These are phyloP conservation scores for Persicaria maculosa DNA, from an alignment of 148 eudicot species.

Conservation along the genomic window DNA sequence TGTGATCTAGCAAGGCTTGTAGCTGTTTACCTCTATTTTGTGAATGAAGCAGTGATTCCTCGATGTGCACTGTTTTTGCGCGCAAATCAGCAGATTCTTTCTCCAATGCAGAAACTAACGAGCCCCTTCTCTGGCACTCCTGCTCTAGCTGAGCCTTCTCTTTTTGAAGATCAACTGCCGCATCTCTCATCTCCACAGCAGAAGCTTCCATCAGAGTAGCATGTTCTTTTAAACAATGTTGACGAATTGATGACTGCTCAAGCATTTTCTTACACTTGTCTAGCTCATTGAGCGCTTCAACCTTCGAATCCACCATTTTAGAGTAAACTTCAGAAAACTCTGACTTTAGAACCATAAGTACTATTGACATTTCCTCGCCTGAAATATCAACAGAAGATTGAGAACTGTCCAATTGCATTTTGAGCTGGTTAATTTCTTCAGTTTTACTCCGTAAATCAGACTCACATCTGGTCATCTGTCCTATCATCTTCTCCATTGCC, in stretches of 20 bases:
- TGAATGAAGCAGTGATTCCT: constrained; percentile 19
- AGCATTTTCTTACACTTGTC: constrained; percentile 32
- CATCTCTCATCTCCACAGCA: constrained; percentile 24
- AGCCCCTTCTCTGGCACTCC: constrained; percentile 25
- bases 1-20: constrained; percentile 29
- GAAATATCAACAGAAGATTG: constrained; percentile 42
- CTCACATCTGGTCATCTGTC: constrained; percentile 27
- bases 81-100: constrained; percentile 17
- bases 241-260: constrained; percentile 38
- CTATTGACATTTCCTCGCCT: constrained; percentile 40
- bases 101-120: constrained; percentile 21
- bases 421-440: constrained; percentile 35
- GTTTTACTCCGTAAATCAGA: constrained; percentile 34
- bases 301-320: constrained; percentile 26
- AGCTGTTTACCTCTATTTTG: constrained; percentile 26
- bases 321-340: constrained; percentile 39
- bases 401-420: constrained; percentile 43
- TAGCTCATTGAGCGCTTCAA: constrained; percentile 28
- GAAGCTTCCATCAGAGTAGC: constrained; percentile 43
- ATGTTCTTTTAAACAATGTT: constrained; percentile 37
- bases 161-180: constrained; percentile 22
- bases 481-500: constrained; percentile 38
- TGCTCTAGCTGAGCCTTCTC: constrained; percentile 31
- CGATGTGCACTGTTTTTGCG: not conserved
- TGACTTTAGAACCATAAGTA: constrained; percentile 46